Evolutionary conservation across 192 early-diverging fungal genomes (phyloP).

Genomic region (Allomyces arbusculus): DNA sequence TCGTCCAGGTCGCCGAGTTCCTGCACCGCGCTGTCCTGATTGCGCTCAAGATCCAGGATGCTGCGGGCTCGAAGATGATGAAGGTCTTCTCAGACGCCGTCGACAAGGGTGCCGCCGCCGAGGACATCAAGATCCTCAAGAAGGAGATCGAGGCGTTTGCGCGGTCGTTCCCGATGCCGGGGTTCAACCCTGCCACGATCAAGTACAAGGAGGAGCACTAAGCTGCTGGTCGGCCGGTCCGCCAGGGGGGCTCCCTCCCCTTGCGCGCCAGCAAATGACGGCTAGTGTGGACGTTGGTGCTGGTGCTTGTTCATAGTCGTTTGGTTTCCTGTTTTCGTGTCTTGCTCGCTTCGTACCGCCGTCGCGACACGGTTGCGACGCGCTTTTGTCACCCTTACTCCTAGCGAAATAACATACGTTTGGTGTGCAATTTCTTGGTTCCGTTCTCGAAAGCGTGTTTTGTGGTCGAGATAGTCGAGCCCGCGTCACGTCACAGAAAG

Average conservation of each 20-base stretch:
- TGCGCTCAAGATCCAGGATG: conserved; percentile 61
- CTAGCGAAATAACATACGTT: no score
- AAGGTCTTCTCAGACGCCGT: conserved; percentile 91
- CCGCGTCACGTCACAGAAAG: no score
- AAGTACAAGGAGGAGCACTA: background rate
- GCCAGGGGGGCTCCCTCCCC: no score
- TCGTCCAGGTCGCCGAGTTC: conserved; percentile 88
- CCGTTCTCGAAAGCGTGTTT: no score
- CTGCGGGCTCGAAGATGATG: conserved; percentile 75
- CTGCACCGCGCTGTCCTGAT: conserved; percentile 86
- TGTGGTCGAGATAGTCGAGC: no score
- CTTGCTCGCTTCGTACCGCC: background rate
- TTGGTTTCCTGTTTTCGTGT: background rate
- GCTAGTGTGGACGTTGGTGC: no score
- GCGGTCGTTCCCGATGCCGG: conserved; percentile 91
- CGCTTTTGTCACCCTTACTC: no score
- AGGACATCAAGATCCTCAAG: conserved; percentile 62
- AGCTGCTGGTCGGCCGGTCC: background rate
- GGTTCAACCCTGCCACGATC: conserved; percentile 34
- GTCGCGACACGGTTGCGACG: background rate
- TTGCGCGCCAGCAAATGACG: no score
- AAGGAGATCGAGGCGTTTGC: conserved; percentile 86
- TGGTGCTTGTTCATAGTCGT: no score
- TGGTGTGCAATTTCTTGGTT: no score
- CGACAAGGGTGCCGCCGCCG: conserved; percentile 23